Percentiles rank a stretch among this genome's conserved stretches.
These are phyloP conservation scores for Kwoniella sp. DNA, from an alignment of 768 basidiomycete genomes.

Conservation along the genomic window DNA sequence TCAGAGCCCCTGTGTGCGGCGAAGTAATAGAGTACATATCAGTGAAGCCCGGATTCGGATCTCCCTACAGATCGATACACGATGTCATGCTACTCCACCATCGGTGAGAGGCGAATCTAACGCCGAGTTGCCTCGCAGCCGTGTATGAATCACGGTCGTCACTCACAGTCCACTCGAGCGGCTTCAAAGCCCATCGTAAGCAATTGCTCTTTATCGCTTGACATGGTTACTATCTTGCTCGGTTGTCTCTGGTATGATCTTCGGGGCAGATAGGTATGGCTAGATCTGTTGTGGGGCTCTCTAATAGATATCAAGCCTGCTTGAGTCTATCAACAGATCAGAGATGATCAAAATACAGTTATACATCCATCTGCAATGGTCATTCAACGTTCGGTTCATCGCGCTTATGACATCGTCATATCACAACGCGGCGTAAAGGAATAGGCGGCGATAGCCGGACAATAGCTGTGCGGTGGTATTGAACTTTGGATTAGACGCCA, in stretches of 20 bases:
- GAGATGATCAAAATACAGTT: too few species aligned
- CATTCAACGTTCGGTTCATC: background rate
- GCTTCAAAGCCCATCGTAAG: slow-evolving; percentile 84
- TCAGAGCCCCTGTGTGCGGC: slow-evolving; percentile 73
- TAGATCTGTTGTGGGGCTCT: too few species aligned
- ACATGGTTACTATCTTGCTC: slow-evolving; percentile 22
- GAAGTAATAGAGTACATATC: too few species aligned
- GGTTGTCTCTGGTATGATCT: background rate
- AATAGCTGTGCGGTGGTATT: too few species aligned
- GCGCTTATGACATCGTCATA: slow-evolving; percentile 1
- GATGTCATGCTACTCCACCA: too few species aligned
- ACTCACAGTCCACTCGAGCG: slow-evolving; percentile 80
- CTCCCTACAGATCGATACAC: too few species aligned
- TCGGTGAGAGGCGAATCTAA: too few species aligned
- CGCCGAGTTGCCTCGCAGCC: slow-evolving; percentile 3
- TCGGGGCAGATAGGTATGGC: background rate
- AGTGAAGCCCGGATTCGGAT: too few species aligned
- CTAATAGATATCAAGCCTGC: background rate
- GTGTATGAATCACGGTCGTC: slow-evolving; percentile 17
- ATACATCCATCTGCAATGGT: too few species aligned
- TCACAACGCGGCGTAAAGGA: background rate
- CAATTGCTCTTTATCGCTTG: slow-evolving; percentile 58
- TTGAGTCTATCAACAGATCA: too few species aligned
- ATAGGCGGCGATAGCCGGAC: background rate
- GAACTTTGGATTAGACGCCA: too few species aligned